A percentile compares a stretch with the other conserved stretches of the same genome.
phyloP scores from a whole-genome alignment of 1,284 basidiomycete genomes.

The Clitocybe nebularis region DNA sequence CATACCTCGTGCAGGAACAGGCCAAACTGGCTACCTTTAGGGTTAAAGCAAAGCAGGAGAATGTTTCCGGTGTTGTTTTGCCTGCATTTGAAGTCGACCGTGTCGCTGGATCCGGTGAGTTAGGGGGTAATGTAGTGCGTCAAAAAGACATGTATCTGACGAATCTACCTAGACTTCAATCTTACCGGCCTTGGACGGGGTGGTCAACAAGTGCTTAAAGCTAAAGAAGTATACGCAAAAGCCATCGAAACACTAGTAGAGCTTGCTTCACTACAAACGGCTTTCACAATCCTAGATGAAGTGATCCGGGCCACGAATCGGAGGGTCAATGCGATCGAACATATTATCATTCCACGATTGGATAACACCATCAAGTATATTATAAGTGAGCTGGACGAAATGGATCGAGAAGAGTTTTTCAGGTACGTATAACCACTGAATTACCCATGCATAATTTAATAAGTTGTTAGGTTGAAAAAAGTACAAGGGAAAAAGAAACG shows the following conservation, averaged over 20 bases:
- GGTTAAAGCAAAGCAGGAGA: constrained; percentile 95
- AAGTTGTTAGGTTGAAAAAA: constrained; percentile 73
- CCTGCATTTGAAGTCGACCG: constrained; percentile 93
- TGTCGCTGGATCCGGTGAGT: constrained; percentile 74
- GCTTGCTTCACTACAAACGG: constrained; percentile 94
- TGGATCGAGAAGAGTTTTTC: constrained; percentile 98
- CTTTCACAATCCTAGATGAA: constrained; percentile 98
- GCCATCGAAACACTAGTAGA: constrained; percentile 97
- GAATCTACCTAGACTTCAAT: constrained; percentile 78
- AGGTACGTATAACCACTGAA: constrained; percentile 41
- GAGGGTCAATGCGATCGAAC: constrained; percentile 98
- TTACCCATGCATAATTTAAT: not conserved
- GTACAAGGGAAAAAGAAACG: constrained; percentile 98
- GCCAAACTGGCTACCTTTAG: constrained; percentile 90
- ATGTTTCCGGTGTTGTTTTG: constrained; percentile 96
- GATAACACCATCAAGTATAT: constrained; percentile 99
- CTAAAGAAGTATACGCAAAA: constrained; percentile 95
- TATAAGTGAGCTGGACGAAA: constrained; percentile 92
- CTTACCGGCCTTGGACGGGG: constrained; percentile 97
- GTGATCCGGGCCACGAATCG: constrained; percentile 98
- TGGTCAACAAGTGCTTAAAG: constrained; percentile 92
- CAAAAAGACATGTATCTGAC: constrained; percentile 1
- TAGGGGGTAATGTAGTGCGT: constrained; percentile 2
- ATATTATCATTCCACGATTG: constrained; percentile 92
- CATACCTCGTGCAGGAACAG: constrained; percentile 92